Percentiles rank a stretch among this genome's conserved stretches.
Evolutionary conservation across 2,329 filamentous ascomycete species (phyloP).

Genomic region (Drechslera avenae): DNA sequence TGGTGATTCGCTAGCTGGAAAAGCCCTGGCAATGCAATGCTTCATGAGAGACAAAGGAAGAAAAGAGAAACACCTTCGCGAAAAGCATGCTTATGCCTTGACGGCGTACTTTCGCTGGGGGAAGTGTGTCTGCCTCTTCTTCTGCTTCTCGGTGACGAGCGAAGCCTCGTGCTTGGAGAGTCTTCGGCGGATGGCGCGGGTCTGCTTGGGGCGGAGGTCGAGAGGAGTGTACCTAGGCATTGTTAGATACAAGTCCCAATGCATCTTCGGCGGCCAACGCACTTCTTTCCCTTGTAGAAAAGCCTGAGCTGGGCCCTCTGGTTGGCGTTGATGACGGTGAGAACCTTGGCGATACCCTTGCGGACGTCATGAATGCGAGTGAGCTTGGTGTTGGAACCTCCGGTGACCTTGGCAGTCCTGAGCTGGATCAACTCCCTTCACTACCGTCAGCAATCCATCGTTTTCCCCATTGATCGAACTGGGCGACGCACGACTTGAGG

Average conservation of each 20-base stretch:
- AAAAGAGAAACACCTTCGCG: slow-evolving; percentile 41
- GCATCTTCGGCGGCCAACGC: slow-evolving; percentile 24
- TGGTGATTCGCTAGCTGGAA: slow-evolving; percentile 46
- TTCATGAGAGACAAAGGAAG: slow-evolving; percentile 48
- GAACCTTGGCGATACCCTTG: slow-evolving; percentile 98
- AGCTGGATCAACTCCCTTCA: slow-evolving; percentile 83
- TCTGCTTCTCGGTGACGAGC: slow-evolving; percentile 87
- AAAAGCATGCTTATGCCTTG: slow-evolving; percentile 69
- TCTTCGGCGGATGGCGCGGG: slow-evolving; percentile 94
- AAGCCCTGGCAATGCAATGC: slow-evolving; percentile 51
- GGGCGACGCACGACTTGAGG: slow-evolving; percentile 45
- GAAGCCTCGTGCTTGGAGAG: slow-evolving; percentile 90
- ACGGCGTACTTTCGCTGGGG: slow-evolving; percentile 98
- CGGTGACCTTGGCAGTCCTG: slow-evolving; percentile 96
- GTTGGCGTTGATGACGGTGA: slow-evolving; percentile 99
- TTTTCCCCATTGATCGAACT: slow-evolving; percentile 6
- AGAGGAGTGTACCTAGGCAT: slow-evolving; percentile 76
- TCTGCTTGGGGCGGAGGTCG: slow-evolving; percentile 98
- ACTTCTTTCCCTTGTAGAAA: slow-evolving; percentile 99
- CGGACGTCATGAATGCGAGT: slow-evolving; percentile 84
- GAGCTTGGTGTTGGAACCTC: slow-evolving; percentile 91
- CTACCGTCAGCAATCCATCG: slow-evolving; percentile 39
- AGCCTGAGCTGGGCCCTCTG: slow-evolving; percentile 90
- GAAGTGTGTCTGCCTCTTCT: slow-evolving; percentile 96
- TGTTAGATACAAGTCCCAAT: slow-evolving; percentile 28